A percentile compares a stretch with the other conserved stretches of the same genome.
Evolutionary conservation across 2,329 filamentous ascomycete species (phyloP).

Genomic region (Colletotrichum horii): DNA sequence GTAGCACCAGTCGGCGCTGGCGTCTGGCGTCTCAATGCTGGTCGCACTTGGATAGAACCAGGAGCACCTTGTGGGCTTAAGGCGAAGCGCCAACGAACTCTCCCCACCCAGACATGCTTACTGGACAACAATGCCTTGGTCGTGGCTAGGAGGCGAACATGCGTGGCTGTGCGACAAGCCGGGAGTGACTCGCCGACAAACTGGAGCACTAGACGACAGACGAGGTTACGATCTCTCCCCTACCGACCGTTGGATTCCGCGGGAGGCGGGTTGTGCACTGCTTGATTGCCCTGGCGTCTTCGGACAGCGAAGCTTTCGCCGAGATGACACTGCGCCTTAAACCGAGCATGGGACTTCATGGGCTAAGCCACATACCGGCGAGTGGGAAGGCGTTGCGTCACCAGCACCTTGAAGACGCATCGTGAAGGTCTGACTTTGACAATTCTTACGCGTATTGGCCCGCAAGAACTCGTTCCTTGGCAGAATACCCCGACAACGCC

Average conservation of each 20-base stretch:
- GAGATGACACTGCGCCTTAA: background rate
- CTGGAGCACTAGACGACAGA: background rate
- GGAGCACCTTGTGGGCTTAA: background rate
- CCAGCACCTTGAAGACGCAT: background rate
- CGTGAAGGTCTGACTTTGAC: background rate
- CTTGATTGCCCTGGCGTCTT: background rate
- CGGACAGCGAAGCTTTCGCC: background rate
- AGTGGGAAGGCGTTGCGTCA: background rate
- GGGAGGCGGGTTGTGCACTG: background rate
- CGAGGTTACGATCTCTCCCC: background rate
- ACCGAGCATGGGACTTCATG: background rate
- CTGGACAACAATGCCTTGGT: background rate
- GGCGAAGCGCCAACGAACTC: slow-evolving; percentile 4
- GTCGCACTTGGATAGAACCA: background rate
- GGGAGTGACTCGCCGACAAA: background rate
- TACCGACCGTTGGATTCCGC: background rate
- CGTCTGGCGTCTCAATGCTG: background rate
- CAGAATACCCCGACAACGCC: background rate
- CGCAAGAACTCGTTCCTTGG: background rate
- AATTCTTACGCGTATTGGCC: background rate
- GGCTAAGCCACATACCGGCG: background rate
- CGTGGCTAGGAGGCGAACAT: slow-evolving; percentile 4
- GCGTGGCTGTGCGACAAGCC: slow-evolving; percentile 9
- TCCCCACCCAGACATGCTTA: background rate
- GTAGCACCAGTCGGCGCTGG: background rate